phyloP scores from a whole-genome alignment of 2,329 filamentous ascomycete genomes.

The Zymoseptoria tritici region DNA sequence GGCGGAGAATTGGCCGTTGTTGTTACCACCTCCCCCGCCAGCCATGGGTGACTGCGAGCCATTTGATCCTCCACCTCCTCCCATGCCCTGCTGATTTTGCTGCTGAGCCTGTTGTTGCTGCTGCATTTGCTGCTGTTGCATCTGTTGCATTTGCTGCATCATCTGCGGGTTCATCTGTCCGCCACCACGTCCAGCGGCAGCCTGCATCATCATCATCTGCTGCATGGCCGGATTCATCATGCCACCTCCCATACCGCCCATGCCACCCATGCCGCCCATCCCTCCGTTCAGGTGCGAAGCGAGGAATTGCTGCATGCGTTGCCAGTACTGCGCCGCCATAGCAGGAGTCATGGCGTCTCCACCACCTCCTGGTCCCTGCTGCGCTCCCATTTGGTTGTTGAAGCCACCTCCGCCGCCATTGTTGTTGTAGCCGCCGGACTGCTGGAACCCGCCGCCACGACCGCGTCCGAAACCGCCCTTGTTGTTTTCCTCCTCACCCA shows the following conservation, averaged over 20 bases:
- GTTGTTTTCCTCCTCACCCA: constrained; percentile 69
- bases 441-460: constrained; percentile 33
- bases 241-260: constrained; percentile 23
- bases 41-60: constrained; percentile 14
- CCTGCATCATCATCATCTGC: constrained; percentile 32
- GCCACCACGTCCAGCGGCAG: constrained; percentile 17
- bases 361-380: constrained; percentile 14
- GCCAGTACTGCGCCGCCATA: constrained; percentile 97
- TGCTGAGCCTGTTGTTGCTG: constrained; percentile 26
- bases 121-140: constrained; percentile 37
- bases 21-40: constrained; percentile 34
- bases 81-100: constrained; percentile 16
- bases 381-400: constrained; percentile 18
- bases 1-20: constrained; percentile 39
- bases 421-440: constrained; percentile 29
- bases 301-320: constrained; percentile 97
- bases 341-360: constrained; percentile 68
- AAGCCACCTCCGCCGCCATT: constrained; percentile 28
- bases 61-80: constrained; percentile 27
- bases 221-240: constrained; percentile 53
- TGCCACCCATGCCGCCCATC: constrained; percentile 48
- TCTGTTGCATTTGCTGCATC: constrained; percentile 37
- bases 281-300: constrained; percentile 49
- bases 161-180: constrained; percentile 52
- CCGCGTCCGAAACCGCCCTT: constrained; percentile 28